Percentiles rank a stretch among this genome's conserved stretches.
Evolutionary conservation across 2,329 filamentous ascomycete genomes (phyloP).

Genomic region (Phoma sp.): DNA sequence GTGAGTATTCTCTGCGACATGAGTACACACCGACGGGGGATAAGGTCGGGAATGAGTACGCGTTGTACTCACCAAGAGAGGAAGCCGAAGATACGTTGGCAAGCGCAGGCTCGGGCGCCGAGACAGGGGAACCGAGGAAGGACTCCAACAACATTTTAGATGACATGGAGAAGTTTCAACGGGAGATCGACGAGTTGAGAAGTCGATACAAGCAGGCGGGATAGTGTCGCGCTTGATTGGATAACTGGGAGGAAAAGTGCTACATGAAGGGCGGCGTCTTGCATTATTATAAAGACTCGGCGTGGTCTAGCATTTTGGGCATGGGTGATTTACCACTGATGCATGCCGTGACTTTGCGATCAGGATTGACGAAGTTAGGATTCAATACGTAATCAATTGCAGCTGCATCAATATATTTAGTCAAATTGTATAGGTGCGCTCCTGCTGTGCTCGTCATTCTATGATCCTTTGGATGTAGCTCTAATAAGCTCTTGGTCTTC

Average conservation of each 20-base stretch:
- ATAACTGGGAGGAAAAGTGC: neutral
- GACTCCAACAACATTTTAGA: conserved; percentile 43
- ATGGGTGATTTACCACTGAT: no score
- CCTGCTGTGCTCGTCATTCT: no score
- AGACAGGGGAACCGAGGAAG: conserved; percentile 14
- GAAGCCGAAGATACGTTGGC: conserved; percentile 31
- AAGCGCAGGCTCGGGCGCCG: neutral
- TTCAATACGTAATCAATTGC: no score
- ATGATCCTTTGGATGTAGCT: no score
- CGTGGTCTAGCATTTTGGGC: no score
- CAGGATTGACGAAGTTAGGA: no score
- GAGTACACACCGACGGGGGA: conserved; percentile 33
- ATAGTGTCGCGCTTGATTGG: conserved; percentile 3
- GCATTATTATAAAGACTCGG: no score
- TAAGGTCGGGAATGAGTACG: conserved; percentile 28
- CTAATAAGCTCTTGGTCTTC: no score
- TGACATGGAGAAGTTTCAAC: conserved; percentile 51
- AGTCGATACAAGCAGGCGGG: conserved; percentile 32
- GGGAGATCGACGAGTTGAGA: conserved; percentile 49
- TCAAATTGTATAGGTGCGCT: no score
- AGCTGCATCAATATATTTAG: no score
- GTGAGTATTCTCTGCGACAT: conserved; percentile 40
- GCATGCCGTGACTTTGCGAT: no score
- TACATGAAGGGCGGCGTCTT: neutral
- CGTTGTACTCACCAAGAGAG: conserved; percentile 38